These are phyloP conservation scores for Lasiodiplodia theobromae DNA, from an alignment of 2,329 filamentous ascomycete species.

Conservation along the genomic window DNA sequence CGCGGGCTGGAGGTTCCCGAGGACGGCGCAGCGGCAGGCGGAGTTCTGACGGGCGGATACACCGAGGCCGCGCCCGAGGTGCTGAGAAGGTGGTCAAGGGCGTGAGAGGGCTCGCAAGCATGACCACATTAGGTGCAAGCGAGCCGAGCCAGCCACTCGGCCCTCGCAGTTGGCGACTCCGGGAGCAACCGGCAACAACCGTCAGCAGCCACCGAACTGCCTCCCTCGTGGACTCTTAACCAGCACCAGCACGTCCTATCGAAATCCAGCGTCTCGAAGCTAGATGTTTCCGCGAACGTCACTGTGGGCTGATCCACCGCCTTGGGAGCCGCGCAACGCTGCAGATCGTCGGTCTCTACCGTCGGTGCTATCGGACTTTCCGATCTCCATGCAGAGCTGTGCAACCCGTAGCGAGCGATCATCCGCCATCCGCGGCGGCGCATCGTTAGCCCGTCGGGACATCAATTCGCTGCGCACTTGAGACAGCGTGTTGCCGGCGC, in stretches of 20 bases:
- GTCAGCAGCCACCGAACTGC: neutral
- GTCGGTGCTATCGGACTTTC: neutral
- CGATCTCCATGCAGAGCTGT: slow-evolving; percentile 2
- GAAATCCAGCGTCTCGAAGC: neutral
- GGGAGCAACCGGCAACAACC: slow-evolving; percentile 7
- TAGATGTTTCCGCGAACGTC: neutral
- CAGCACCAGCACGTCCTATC: neutral
- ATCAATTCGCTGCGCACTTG: neutral
- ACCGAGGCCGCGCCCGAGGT: slow-evolving; percentile 13
- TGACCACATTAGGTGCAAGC: neutral
- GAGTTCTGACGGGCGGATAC: slow-evolving; percentile 1
- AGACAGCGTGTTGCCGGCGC: neutral
- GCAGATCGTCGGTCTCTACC: slow-evolving; percentile 8
- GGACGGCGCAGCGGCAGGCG: slow-evolving; percentile 6
- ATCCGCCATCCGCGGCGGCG: slow-evolving; percentile 11
- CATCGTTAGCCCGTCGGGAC: slow-evolving; percentile 18
- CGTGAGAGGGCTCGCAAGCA: slow-evolving; percentile 6
- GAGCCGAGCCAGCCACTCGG: slow-evolving; percentile 15
- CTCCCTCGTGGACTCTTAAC: neutral
- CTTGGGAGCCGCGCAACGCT: neutral
- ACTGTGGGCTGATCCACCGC: slow-evolving; percentile 8
- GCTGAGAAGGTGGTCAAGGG: neutral
- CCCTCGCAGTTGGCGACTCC: neutral
- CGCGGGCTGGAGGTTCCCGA: slow-evolving; percentile 9
- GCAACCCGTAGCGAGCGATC: slow-evolving; percentile 23